Evolutionary conservation across 2,329 filamentous ascomycete genomes (phyloP), one percentile per base, ranked within the genome.

Genomic region (Ophiostoma fasciatum): DNA sequence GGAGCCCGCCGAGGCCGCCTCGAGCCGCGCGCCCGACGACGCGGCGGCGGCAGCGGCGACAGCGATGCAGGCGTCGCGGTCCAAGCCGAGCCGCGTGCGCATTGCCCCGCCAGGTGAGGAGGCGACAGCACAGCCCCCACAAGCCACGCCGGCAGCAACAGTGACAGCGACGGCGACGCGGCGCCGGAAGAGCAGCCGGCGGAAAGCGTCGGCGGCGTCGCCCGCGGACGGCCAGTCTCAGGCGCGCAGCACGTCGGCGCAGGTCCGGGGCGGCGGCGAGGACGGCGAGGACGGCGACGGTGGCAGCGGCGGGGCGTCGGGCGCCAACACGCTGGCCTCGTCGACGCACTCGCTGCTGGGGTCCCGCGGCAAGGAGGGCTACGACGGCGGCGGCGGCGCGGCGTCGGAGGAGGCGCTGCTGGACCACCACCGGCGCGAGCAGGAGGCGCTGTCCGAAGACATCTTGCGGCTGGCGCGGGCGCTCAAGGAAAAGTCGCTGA

Each of bases 401-500:
- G 62, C 70, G 9, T 68, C 70, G 13, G 66, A 73, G 1, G 84
- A 93, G 59, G 68, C 75, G 1, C 68, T 85, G 22, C 70, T 94
- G 29, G 74, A 82, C 47, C 70, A 80, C 49, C 74, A 93, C 51
- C 78, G 82, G 36, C 64, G 64, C 36, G 84, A 94, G 59, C 87
- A 94, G 56, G 84, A 94, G 54, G 63, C 69, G 23, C 68, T 96
- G 4, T 88, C 87, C 0, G 67, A 71, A 26, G 87, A 82, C 7
- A 76, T 96, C n/a, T 65, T 94, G 17, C 62, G 70, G 30, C 81
- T 94, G 60, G 87, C 88, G 1, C 63, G 70, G 17, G 71, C 80
- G 33, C 69, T 94, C 27, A 93, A 92, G 53, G 60, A 71, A 32
- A 82, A 77, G 26, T 82, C 83, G 4, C 61, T 78, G 36, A 66